Conservation (phyloP, 2,329 filamentous ascomycete species). For the Nectriaceae sp. region DNA sequence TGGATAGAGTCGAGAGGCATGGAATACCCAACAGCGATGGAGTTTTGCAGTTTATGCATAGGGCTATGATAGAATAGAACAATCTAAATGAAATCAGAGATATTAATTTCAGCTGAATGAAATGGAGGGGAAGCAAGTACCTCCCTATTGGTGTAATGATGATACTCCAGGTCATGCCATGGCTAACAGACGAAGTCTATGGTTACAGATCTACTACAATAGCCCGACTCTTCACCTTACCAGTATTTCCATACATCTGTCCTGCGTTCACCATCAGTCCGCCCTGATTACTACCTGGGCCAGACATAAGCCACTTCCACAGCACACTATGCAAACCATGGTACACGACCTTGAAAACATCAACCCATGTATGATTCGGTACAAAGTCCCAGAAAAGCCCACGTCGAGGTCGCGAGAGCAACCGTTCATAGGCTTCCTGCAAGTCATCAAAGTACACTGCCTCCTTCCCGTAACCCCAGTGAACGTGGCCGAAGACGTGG, state of each 20-base stretch:
- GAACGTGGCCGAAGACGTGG: conserved; percentile 85
- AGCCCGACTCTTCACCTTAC: conserved; percentile 45
- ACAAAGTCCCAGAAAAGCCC: conserved; percentile 49
- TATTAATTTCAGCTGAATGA: background rate
- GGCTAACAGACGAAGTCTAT: too few species aligned
- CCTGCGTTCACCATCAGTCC: conserved; percentile 59
- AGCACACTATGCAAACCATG: conserved; percentile 50
- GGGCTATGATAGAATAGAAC: background rate
- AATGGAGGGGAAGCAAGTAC: background rate
- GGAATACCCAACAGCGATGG: background rate
- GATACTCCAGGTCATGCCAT: too few species aligned
- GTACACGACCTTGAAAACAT: conserved; percentile 45
- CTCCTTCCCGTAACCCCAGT: conserved; percentile 72
- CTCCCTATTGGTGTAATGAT: background rate
- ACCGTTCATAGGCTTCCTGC: conserved; percentile 71
- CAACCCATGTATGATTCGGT: conserved; percentile 48
- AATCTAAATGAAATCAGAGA: background rate
- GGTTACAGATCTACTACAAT: conserved; percentile 39
- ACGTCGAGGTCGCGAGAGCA: conserved; percentile 48
- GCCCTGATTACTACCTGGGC: conserved; percentile 51
- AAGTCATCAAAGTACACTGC: conserved; percentile 73
- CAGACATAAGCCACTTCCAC: conserved; percentile 60
- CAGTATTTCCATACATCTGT: conserved; percentile 56
- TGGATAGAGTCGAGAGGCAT: background rate
- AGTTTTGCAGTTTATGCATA: background rate